Percentiles rank a stretch among this genome's conserved stretches.
phyloP scores from a whole-genome alignment of 768 basidiomycete species.

The Cystofilobasidium ferigula region DNA sequence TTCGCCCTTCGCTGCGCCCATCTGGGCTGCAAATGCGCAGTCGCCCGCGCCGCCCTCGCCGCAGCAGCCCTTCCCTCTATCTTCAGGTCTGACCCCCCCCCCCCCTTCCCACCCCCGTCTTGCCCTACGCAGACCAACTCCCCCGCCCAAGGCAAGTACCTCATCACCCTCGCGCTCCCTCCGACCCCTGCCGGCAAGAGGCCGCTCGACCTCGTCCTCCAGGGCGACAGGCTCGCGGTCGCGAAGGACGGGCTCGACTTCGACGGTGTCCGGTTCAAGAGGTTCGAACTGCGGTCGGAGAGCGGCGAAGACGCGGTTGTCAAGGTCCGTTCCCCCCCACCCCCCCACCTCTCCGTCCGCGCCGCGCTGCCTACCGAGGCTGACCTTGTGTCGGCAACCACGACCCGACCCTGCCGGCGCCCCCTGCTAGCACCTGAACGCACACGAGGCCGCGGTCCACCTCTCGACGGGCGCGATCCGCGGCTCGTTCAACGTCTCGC shows the following conservation, averaged over 20 bases:
- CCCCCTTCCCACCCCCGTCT: not conserved
- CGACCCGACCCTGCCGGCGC: no score
- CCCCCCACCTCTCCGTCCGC: no score
- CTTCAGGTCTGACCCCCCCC: no score
- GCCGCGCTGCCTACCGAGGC: no score
- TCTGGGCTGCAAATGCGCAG: not conserved
- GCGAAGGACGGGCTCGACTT: slow-evolving; percentile 4
- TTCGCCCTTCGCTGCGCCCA: not conserved
- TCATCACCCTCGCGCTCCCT: slow-evolving; percentile 16
- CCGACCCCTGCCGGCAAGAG: not conserved
- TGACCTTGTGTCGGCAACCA: no score
- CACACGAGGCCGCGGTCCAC: slow-evolving; percentile 4
- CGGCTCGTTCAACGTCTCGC: slow-evolving; percentile 25
- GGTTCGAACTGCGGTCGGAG: slow-evolving; percentile 9
- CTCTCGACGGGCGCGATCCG: slow-evolving; percentile 16
- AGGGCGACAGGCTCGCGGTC: slow-evolving; percentile 8
- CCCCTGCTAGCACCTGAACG: slow-evolving; percentile 24
- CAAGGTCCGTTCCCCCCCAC: slow-evolving; percentile 1
- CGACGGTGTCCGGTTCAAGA: slow-evolving; percentile 3
- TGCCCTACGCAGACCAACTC: not conserved
- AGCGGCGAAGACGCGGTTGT: slow-evolving; percentile 2
- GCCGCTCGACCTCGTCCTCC: slow-evolving; percentile 14
- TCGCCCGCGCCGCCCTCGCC: not conserved
- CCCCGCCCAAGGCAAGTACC: not conserved
- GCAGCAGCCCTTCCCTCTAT: not conserved